A percentile compares a stretch with the other conserved stretches of the same genome.
These are phyloP conservation scores for Coniochaeta ligniaria DNA, from an alignment of 2,329 filamentous ascomycete species.

Conservation along the genomic window DNA sequence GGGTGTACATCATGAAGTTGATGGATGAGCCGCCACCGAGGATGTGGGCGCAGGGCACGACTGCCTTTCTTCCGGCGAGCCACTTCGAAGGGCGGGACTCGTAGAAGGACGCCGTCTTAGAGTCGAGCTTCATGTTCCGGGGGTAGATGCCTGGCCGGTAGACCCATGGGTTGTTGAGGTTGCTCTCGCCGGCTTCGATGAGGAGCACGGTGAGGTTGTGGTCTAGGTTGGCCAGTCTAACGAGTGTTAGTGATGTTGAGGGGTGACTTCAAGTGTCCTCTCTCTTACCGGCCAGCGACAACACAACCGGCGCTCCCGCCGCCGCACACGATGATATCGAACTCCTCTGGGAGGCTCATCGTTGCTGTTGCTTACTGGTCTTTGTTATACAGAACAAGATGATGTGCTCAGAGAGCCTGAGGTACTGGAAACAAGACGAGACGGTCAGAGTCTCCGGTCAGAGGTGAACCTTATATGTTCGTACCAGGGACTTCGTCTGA, in stretches of 20 bases:
- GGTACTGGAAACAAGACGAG: background rate
- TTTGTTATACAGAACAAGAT: background rate
- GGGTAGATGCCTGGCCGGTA: constrained; percentile 71
- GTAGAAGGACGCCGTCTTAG: constrained; percentile 76
- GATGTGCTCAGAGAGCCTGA: background rate
- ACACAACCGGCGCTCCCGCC: constrained; percentile 61
- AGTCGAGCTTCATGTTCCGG: constrained; percentile 72
- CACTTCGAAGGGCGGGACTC: constrained; percentile 68
- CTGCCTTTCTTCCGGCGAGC: constrained; percentile 62
- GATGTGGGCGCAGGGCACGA: constrained; percentile 69
- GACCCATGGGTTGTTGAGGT: constrained; percentile 73
- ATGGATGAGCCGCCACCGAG: constrained; percentile 68
- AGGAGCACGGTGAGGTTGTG: constrained; percentile 64
- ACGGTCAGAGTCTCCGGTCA: background rate
- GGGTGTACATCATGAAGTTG: constrained; percentile 77
- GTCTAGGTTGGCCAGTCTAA: constrained; percentile 65
- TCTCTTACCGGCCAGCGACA: constrained; percentile 45
- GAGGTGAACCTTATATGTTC: background rate
- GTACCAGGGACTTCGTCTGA: background rate
- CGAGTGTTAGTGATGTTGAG: constrained; percentile 24
- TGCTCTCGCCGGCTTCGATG: constrained; percentile 66
- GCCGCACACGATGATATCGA: constrained; percentile 74
- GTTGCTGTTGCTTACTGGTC: background rate
- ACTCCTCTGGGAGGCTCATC: constrained; percentile 57
- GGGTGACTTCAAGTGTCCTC: background rate